phyloP scores from a whole-genome alignment of 169 alveolate species.

The Plasmodium falciparum region DNA sequence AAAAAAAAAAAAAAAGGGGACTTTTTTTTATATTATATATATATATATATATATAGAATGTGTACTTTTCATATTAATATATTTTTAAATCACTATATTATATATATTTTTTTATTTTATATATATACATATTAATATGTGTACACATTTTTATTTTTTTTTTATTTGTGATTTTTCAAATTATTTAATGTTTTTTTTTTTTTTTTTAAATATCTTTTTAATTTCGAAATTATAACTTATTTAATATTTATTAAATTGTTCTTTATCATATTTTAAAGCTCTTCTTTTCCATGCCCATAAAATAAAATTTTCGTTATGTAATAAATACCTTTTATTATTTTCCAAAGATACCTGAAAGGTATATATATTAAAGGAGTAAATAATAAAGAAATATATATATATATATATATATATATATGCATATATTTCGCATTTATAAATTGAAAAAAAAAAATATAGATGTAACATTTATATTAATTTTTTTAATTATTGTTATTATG shows the following conservation, averaged over 20 bases:
- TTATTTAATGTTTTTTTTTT: not conserved
- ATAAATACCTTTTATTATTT: slow-evolving; percentile 62
- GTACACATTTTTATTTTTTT: too few species aligned
- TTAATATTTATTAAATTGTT: slow-evolving; percentile 50
- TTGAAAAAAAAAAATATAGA: not conserved
- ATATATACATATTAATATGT: too few species aligned
- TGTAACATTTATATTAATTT: too few species aligned
- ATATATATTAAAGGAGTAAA: not conserved
- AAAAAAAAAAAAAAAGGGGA: too few species aligned
- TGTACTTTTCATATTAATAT: too few species aligned
- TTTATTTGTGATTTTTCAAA: too few species aligned
- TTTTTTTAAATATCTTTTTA: too few species aligned
- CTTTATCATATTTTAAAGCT: slow-evolving; percentile 45
- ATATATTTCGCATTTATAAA: not conserved
- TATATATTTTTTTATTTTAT: too few species aligned
- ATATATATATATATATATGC: slow-evolving; percentile 5
- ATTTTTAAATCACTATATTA: too few species aligned
- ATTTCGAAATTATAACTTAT: too few species aligned
- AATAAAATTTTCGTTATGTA: slow-evolving; percentile 61
- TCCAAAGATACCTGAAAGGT: slow-evolving; percentile 27
- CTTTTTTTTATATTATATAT: too few species aligned
- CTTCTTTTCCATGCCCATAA: slow-evolving; percentile 77
- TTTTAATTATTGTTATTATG: not conserved
- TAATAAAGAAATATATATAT: not conserved
- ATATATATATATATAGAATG: too few species aligned